These are phyloP conservation scores for Nitzschia putrida DNA, from an alignment of 108 stramenopile species.

Conservation along the genomic window DNA sequence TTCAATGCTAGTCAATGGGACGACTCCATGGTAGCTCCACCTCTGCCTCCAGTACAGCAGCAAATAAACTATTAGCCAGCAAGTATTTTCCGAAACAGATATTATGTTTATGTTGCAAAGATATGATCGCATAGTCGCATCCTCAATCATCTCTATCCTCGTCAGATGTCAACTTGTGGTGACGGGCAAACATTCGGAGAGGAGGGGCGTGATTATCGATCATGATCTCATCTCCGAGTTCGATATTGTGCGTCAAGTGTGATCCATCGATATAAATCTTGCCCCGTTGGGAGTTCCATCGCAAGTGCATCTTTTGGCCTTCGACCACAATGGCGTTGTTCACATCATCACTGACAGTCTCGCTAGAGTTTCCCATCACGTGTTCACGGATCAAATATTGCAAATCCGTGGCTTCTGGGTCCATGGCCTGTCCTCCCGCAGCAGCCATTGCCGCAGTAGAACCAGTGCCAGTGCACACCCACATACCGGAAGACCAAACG, in stretches of 20 bases:
- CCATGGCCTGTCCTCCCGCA: conserved; percentile 87
- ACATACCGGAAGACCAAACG: conserved; percentile 81
- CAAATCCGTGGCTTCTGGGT: conserved; percentile 57
- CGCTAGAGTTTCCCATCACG: conserved; percentile 75
- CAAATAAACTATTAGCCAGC: conserved; percentile 3
- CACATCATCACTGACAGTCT: conserved; percentile 45
- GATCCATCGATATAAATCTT: conserved; percentile 89
- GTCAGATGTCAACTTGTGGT: too few relatives aligned
- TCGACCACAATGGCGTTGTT: conserved; percentile 78
- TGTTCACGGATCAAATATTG: conserved; percentile 94
- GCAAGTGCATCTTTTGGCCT: conserved; percentile 79
- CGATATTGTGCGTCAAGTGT: conserved; percentile 87
- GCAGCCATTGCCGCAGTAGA: conserved; percentile 92
- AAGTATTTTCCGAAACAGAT: too few relatives aligned
- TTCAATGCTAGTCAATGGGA: conserved; percentile 29
- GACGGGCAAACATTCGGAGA: conserved; percentile 62
- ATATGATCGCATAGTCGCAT: too few relatives aligned
- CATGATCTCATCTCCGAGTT: conserved; percentile 92
- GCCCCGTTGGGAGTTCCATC: conserved; percentile 95
- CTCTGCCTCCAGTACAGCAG: conserved; percentile 47
- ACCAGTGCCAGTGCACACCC: conserved; percentile 88
- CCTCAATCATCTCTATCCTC: too few relatives aligned
- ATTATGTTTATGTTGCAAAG: too few relatives aligned
- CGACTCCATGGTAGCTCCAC: conserved; percentile 27
- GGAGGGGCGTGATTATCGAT: conserved; percentile 86